Conservation (phyloP, 1,284 basidiomycete genomes). For the Marasmius fiardii region DNA sequence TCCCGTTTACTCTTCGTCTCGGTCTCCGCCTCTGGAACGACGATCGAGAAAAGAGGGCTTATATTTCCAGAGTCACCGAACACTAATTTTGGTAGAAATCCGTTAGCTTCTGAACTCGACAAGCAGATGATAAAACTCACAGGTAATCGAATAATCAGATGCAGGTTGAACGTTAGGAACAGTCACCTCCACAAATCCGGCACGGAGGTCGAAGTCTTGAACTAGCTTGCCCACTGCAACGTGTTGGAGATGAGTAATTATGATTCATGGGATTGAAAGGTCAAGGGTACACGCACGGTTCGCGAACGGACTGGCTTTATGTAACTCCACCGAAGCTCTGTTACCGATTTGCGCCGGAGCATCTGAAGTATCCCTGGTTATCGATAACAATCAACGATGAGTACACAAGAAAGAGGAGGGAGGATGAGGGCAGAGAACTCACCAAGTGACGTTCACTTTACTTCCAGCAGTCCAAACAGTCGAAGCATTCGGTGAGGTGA, state of each 20-base stretch:
- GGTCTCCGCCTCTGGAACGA: background rate
- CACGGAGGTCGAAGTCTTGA: slow-evolving; percentile 2
- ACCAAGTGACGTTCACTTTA: slow-evolving; percentile 2
- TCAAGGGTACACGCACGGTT: background rate
- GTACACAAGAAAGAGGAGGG: background rate
- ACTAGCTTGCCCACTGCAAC: slow-evolving; percentile 12
- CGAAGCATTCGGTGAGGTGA: background rate
- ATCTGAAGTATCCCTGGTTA: background rate
- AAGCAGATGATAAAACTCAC: background rate
- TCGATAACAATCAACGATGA: background rate
- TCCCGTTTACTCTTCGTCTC: background rate
- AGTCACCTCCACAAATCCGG: background rate
- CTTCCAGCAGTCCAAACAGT: background rate
- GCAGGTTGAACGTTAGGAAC: background rate
- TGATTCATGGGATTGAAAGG: background rate
- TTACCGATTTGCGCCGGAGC: background rate
- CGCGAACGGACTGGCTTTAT: background rate
- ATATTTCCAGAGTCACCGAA: background rate
- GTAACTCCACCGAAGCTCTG: background rate
- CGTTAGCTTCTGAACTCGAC: background rate
- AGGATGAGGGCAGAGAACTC: background rate
- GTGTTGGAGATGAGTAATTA: background rate
- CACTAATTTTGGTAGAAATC: background rate
- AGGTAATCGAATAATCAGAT: background rate
- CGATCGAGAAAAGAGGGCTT: slow-evolving; percentile 3